Evolutionary conservation across 208 protist genomes (phyloP).

Genomic region (Borovskyia barvae): DNA sequence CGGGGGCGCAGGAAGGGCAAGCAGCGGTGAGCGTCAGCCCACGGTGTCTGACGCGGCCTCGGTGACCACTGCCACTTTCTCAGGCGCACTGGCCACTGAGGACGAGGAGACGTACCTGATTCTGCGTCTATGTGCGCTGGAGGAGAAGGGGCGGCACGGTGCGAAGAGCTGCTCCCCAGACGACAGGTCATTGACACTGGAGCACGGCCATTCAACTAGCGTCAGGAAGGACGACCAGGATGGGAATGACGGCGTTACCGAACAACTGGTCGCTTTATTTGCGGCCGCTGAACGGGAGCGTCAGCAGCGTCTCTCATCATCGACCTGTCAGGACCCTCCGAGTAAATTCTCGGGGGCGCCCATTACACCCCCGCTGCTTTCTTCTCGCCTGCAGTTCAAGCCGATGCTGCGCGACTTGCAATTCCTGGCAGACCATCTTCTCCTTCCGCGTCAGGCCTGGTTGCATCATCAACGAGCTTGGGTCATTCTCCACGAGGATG

Average conservation of each 20-base stretch:
- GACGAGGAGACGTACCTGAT: constrained; percentile 28
- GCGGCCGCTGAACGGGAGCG: background rate
- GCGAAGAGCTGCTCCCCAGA: too few relatives aligned
- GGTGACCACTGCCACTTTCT: background rate
- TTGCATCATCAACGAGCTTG: constrained; percentile 55
- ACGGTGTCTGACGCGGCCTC: too few relatives aligned
- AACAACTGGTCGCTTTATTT: constrained; percentile 39
- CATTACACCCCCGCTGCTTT: constrained; percentile 28
- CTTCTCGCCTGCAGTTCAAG: constrained; percentile 36
- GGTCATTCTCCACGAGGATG: constrained; percentile 68
- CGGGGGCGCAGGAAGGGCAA: too few relatives aligned
- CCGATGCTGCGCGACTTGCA: constrained; percentile 54
- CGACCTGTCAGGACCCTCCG: too few relatives aligned
- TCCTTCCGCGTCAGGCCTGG: constrained; percentile 52
- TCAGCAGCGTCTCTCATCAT: too few relatives aligned
- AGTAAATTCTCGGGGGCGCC: too few relatives aligned
- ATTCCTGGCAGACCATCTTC: constrained; percentile 38
- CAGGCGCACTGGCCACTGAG: constrained; percentile 1
- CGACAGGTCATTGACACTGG: too few relatives aligned
- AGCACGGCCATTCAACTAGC: too few relatives aligned
- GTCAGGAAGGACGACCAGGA: too few relatives aligned
- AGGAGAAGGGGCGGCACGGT: background rate
- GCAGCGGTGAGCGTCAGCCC: too few relatives aligned
- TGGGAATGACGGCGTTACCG: constrained; percentile 8
- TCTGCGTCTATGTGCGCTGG: constrained; percentile 13